Base-by-base conservation (phyloP, 495 filamentous ascomycete species). In the Lasiosphaeriaceae sp. region DNA sequence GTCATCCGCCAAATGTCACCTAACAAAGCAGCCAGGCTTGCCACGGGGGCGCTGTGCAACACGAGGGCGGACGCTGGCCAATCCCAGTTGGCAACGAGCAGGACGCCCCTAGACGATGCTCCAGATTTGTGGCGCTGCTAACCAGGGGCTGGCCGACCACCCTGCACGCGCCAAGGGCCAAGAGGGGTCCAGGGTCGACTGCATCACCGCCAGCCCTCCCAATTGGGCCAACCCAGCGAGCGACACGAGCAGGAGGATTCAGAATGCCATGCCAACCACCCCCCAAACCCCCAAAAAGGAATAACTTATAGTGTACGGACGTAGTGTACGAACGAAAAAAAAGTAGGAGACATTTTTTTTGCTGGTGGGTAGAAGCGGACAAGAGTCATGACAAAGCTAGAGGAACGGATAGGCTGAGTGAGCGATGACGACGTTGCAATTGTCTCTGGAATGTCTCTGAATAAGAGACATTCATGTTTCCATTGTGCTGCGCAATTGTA, bases 91-190 rank as follows among this genome's bases (percentile, higher is more conserved):
- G 22, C n/a, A 16, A 11, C 2, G 4, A 17, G 22, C 11, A 35
- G 21, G 51, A 14, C 14, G 9, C 31, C 53, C 21, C 46, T 26
- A 29, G 47, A 19, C 21, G 39, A 45, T 19, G 55, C 55, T 52
- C 49, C 41, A 52, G 48, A 54, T 48, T 37, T 58, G 56, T 58
- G 56, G 56, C 56, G 50, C 56, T 48, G 45, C 46, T 47, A 4
- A 44, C 50, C 43, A 31, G 26, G n/a, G 26, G 26, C 56, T 24
- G 12, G 12, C n/a, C 39, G n/a, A 43, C n/a, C 39, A 4, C 39
- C 39, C 12, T 43, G 39, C 39, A 43, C n/a, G 2, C n/a, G n/a
- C n/a, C n/a, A n/a, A n/a, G n/a, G n/a, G n/a, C 39, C 39, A 43
- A 43, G 39, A 17, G 39, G 39, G 23, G 47, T 17, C 14, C 1